Conservation (phyloP, 2,329 filamentous ascomycete genomes). For the Chaetothyriales sp. region DNA sequence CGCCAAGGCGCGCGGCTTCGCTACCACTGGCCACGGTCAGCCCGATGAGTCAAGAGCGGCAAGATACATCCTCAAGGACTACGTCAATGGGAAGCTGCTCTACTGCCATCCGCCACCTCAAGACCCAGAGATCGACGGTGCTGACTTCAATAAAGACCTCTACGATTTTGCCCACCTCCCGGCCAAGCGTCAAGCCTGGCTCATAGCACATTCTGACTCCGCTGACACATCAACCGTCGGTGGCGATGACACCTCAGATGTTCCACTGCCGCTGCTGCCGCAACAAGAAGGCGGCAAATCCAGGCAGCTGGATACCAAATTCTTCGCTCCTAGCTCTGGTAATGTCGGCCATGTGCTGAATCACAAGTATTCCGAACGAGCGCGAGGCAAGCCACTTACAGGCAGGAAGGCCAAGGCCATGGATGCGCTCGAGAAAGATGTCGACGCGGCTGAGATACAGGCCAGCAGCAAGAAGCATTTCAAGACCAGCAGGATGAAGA, state of each 20-base stretch:
- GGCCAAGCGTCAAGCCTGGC: constrained; percentile 58
- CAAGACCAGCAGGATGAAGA: constrained; percentile 59
- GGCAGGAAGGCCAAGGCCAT: constrained; percentile 70
- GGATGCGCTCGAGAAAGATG: constrained; percentile 67
- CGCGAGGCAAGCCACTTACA: constrained; percentile 56
- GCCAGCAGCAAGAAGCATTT: constrained; percentile 79
- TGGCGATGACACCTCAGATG: constrained; percentile 24
- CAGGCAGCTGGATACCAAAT: constrained; percentile 66
- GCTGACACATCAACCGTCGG: constrained; percentile 26
- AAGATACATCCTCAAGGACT: constrained; percentile 84
- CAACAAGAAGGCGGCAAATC: constrained; percentile 51
- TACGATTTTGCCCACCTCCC: constrained; percentile 76
- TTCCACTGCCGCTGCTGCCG: constrained; percentile 3
- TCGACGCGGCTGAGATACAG: constrained; percentile 66
- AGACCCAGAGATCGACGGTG: constrained; percentile 49
- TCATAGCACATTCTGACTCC: constrained; percentile 36
- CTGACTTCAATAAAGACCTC: constrained; percentile 74
- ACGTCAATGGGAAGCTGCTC: constrained; percentile 88
- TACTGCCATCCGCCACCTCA: constrained; percentile 78
- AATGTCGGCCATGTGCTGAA: constrained; percentile 62
- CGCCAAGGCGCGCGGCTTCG: constrained; percentile 77
- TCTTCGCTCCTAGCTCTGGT: constrained; percentile 56
- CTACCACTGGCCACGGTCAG: constrained; percentile 68
- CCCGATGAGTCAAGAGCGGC: constrained; percentile 89
- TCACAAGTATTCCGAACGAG: constrained; percentile 77